phyloP scores from a whole-genome alignment of 164 flowering plant species.

The Dillenia turbinata region DNA sequence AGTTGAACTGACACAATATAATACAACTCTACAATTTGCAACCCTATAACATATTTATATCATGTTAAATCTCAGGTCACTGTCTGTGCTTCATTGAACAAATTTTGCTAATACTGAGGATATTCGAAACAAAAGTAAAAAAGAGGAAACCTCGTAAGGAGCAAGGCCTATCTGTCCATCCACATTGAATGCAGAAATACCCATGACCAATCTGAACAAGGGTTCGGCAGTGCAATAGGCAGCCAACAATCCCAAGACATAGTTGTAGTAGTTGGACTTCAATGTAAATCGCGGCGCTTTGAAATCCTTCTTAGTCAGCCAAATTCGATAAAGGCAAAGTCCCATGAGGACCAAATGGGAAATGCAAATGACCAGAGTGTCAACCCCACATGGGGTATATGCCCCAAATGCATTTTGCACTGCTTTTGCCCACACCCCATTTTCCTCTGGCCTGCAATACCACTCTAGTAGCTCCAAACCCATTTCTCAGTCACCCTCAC shows the following conservation, averaged over 20 bases:
- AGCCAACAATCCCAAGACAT: slow-evolving; percentile 63
- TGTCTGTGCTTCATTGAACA: no score
- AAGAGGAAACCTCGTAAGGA: slow-evolving; percentile 76
- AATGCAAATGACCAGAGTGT: slow-evolving; percentile 54
- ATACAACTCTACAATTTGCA: no score
- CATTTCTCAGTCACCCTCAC: slow-evolving; percentile 31
- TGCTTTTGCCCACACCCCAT: slow-evolving; percentile 72
- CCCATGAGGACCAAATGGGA: slow-evolving; percentile 72
- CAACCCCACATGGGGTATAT: slow-evolving; percentile 84
- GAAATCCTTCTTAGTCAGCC: slow-evolving; percentile 55
- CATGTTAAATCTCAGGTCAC: no score
- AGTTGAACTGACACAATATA: no score
- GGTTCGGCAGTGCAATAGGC: slow-evolving; percentile 71
- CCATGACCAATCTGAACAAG: slow-evolving; percentile 76
- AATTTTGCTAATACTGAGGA: no score
- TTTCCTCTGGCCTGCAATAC: slow-evolving; percentile 78
- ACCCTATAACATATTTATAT: no score
- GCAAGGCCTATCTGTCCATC: slow-evolving; percentile 67
- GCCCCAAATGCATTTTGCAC: slow-evolving; percentile 84
- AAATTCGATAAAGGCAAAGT: slow-evolving; percentile 66
- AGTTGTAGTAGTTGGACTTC: slow-evolving; percentile 65
- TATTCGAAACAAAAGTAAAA: background rate
- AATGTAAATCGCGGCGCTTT: slow-evolving; percentile 56
- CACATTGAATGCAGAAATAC: slow-evolving; percentile 63
- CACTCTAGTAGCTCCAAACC: slow-evolving; percentile 66